Evolutionary conservation across 805 yeast genomes (phyloP).

Genomic region (Candida chilensis): DNA sequence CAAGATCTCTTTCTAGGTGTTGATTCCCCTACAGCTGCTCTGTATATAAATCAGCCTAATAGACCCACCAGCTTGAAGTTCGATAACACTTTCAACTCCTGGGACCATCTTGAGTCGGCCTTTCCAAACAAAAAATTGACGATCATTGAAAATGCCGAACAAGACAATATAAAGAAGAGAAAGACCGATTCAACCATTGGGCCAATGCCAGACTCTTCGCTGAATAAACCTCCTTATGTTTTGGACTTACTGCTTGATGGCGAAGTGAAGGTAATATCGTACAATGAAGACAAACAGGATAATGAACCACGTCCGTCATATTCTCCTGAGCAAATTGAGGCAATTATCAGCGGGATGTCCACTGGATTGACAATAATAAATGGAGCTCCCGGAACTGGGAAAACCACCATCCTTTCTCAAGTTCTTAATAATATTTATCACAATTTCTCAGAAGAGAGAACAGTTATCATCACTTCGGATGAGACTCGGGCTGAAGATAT

Average conservation of each 20-base stretch:
- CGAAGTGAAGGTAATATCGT: not conserved
- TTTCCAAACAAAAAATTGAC: not conserved
- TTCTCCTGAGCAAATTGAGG: not conserved
- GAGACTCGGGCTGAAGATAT: no score
- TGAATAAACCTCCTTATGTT: not conserved
- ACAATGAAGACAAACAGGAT: not conserved
- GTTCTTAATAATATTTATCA: not conserved
- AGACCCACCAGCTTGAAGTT: not conserved
- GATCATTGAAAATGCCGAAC: not conserved
- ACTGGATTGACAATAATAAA: not conserved
- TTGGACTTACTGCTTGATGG: not conserved
- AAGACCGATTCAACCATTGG: not conserved
- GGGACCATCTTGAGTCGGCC: not conserved
- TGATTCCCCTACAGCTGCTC: not conserved
- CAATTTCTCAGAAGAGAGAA: not conserved
- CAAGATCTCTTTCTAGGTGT: not conserved
- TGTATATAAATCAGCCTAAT: not conserved
- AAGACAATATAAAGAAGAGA: not conserved
- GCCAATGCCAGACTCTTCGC: not conserved
- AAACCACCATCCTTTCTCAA: constrained; percentile 8
- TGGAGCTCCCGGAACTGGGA: constrained; percentile 7
- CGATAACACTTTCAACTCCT: not conserved
- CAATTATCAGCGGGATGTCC: not conserved
- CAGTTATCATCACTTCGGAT: no score
- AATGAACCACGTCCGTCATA: not conserved